phyloP scores from a whole-genome alignment of 345 rosid species.

The Murraya paniculata region DNA sequence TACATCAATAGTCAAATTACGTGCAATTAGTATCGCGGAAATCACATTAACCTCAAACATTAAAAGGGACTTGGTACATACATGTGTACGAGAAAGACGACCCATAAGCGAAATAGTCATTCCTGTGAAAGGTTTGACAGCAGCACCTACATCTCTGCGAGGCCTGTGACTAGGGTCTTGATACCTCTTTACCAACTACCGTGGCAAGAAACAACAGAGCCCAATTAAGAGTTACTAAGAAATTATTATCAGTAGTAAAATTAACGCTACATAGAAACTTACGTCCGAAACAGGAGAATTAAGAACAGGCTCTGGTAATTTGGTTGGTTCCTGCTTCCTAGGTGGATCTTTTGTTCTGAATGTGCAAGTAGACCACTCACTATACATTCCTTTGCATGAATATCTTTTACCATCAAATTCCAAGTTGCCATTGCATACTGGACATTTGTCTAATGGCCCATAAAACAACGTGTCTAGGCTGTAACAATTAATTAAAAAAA shows the following conservation, averaged over 20 bases:
- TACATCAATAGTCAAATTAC: constrained; percentile 23
- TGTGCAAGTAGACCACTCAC: constrained; percentile 86
- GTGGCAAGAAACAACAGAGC: neutral
- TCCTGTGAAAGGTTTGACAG: constrained; percentile 59
- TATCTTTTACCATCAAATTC: constrained; percentile 56
- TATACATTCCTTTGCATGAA: constrained; percentile 58
- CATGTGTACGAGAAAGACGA: constrained; percentile 68
- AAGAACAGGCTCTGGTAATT: constrained; percentile 50
- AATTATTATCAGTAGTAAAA: neutral
- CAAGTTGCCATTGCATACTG: constrained; percentile 47
- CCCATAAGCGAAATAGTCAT: constrained; percentile 66
- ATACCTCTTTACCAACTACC: constrained; percentile 59
- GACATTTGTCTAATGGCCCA: constrained; percentile 62
- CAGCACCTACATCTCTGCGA: constrained; percentile 29
- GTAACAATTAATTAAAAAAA: constrained; percentile 3
- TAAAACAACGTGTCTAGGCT: constrained; percentile 69
- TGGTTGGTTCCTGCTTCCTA: constrained; percentile 47
- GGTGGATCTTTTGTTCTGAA: constrained; percentile 56
- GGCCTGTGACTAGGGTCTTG: constrained; percentile 59
- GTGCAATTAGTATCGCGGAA: neutral
- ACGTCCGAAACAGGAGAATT: constrained; percentile 55
- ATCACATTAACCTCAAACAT: neutral
- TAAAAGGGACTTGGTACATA: constrained; percentile 12
- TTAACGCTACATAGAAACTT: neutral
- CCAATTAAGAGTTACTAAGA: neutral